Evolutionary conservation across 768 basidiomycete species (phyloP).

Genomic region (Podaxis mareebaensis): DNA sequence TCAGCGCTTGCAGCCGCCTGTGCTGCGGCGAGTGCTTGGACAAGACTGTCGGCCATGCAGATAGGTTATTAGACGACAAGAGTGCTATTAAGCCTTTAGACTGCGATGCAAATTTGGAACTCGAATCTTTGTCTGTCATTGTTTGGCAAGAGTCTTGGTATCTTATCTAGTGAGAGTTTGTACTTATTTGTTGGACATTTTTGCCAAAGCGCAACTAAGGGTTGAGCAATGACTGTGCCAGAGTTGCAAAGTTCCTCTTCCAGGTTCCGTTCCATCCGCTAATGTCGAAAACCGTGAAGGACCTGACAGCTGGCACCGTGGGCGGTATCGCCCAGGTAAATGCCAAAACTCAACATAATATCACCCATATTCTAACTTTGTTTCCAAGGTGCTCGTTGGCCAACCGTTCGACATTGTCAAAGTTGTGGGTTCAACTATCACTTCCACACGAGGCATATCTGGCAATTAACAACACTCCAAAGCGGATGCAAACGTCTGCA

Average conservation of each 20-base stretch:
- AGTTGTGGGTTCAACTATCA: constrained; percentile 62
- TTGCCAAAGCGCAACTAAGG: constrained; percentile 3
- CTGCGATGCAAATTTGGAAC: not conserved
- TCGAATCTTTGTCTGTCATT: constrained; percentile 3
- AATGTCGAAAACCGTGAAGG: constrained; percentile 76
- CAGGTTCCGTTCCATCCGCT: constrained; percentile 14
- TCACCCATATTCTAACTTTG: constrained; percentile 20
- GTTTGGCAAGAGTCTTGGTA: constrained; percentile 19
- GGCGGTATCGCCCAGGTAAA: constrained; percentile 85
- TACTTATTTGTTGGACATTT: constrained; percentile 11
- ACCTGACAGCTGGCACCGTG: constrained; percentile 86
- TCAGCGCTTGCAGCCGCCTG: constrained; percentile 11
- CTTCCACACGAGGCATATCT: not conserved
- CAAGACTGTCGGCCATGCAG: constrained; percentile 14
- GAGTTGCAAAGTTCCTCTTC: constrained; percentile 2
- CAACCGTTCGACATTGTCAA: constrained; percentile 98
- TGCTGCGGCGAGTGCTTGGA: constrained; percentile 9
- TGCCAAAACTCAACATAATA: constrained; percentile 8
- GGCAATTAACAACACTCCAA: constrained; percentile 15
- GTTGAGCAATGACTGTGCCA: not conserved
- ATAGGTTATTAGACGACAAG: not conserved
- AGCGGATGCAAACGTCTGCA: constrained; percentile 95
- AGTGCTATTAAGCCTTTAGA: not conserved
- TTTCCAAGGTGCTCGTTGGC: constrained; percentile 74
- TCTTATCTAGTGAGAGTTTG: constrained; percentile 27